phyloP scores from a whole-genome alignment of 371 early-diverging fungal genomes.

The Saksenaea vasiformis region DNA sequence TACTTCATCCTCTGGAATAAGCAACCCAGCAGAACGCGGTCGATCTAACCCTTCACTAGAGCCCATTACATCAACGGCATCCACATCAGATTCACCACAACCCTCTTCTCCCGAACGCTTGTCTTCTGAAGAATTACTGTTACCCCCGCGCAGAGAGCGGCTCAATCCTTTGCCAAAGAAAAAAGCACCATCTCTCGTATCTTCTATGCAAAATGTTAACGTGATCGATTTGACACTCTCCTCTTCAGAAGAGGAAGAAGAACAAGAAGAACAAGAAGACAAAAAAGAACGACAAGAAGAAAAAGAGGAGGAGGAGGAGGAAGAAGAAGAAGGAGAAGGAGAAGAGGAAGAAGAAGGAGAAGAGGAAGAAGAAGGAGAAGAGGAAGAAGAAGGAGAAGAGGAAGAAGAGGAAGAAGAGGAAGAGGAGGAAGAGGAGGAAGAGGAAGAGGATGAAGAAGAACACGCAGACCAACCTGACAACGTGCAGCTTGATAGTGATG shows the following conservation, averaged over 20 bases:
- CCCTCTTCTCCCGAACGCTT: no score
- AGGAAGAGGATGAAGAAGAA: not conserved
- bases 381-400: not conserved
- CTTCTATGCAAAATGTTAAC: not conserved
- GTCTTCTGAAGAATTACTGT: not conserved
- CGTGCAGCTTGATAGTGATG: not conserved
- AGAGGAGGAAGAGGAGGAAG: no score
- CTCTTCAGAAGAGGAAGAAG: not conserved
- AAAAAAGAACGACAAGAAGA: not conserved
- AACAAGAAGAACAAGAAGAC: not conserved
- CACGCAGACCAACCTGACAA: not conserved
- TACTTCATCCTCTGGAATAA: not conserved
- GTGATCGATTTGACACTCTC: not conserved
- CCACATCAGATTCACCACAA: not conserved
- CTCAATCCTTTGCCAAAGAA: no score
- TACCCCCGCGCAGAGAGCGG: not conserved
- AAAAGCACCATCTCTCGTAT: not conserved
- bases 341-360: not conserved
- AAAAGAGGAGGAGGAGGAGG: not conserved
- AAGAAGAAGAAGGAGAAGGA: not conserved
- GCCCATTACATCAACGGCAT: not conserved
- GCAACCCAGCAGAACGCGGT: not conserved
- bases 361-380: not conserved
- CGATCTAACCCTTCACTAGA: not conserved
- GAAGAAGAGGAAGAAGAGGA: not conserved